Base-by-base conservation (phyloP, 305 asterid species). In the Fraxinus xanthoxyloides region DNA sequence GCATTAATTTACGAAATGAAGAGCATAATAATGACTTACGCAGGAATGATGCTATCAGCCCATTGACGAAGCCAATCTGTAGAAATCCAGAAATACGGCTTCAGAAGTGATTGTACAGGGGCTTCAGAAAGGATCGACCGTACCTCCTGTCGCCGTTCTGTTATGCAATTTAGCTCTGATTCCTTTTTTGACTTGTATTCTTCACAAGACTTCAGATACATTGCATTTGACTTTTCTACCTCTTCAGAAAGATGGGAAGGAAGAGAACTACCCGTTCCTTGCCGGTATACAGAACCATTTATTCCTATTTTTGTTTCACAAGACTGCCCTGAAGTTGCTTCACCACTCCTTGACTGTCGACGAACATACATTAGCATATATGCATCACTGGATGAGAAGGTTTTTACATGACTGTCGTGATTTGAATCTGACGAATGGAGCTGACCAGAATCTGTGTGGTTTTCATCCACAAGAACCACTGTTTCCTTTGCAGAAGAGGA, bases 51-150 rank as follows among this genome's bases (percentile, higher is more conserved):
- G 84, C 86, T 88, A 87, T 96, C 99, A 59, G 99, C 92, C 99
- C 99, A 96, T 75, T 90, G 99, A 76, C 98, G 98, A 85, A 96
- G 96, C 98, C 98, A 96, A 69, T 96, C 99, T 43, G 93, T 85
- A 63, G 98, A 90, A 85, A 96, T 87, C 98, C 98, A 96, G 87
- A 87, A 92, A 89, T 90, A 93, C 7, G 91, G 90, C 80, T 87
- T 86, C 82, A 87, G 97, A 63, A 84, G 89, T 69, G 94, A 90
- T 78, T 75, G 88, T 75, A 92, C 98, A 81, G 97, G 94, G 83
- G 98, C 97, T 86, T 89, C 90, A 86, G 97, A 85, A 84, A 96
- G 97, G 85, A 94, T 80, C 46, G 93, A 90, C 17, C 98, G 92
- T 67, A 96, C 98, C 90, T 96, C 99, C 83, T 88, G 92, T 72